A percentile compares a stretch with the other conserved stretches of the same genome.
Evolutionary conservation across 176 grass and related monocot genomes (phyloP).

Genomic region (Musa acuminata): DNA sequence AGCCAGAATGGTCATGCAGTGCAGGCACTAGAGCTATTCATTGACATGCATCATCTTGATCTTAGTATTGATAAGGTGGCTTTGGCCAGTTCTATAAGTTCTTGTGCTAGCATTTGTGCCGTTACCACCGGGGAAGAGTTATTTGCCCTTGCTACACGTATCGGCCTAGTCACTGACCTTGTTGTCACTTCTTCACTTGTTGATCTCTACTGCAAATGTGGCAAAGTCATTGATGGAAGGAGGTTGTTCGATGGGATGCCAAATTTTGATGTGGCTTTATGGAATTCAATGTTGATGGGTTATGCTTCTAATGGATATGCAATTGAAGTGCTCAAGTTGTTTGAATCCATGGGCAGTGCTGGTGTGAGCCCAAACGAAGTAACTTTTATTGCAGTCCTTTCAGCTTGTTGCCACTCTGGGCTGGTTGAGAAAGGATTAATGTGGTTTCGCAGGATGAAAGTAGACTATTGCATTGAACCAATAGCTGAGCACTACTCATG

Average conservation of each 20-base stretch:
- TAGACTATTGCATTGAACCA: constrained; percentile 37
- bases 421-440: constrained; percentile 50
- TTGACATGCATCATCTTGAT: constrained; percentile 33
- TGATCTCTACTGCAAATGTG: constrained; percentile 77
- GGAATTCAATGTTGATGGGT: constrained; percentile 70
- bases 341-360: constrained; percentile 34
- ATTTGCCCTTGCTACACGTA: constrained; percentile 36
- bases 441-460: constrained; percentile 58
- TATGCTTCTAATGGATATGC: constrained; percentile 72
- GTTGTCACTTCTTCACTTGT: constrained; percentile 41
- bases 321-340: constrained; percentile 36
- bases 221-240: constrained; percentile 33
- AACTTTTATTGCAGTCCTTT: constrained; percentile 58
- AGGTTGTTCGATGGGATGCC: constrained; percentile 29
- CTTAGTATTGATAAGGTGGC: constrained; percentile 43
- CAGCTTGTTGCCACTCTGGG: constrained; percentile 56
- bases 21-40: constrained; percentile 46
- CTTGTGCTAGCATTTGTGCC: constrained; percentile 51
- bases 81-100: constrained; percentile 61
- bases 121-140: constrained; percentile 50
- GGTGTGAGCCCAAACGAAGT: constrained; percentile 38
- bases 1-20: constrained; percentile 47
- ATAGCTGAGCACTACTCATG: constrained; percentile 55
- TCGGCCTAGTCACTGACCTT: constrained; percentile 38
- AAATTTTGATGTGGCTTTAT: constrained; percentile 37